Evolutionary conservation across 2,329 filamentous ascomycete species (phyloP), one percentile per base, ranked within the genome.

Genomic region (Epichloe festucae): DNA sequence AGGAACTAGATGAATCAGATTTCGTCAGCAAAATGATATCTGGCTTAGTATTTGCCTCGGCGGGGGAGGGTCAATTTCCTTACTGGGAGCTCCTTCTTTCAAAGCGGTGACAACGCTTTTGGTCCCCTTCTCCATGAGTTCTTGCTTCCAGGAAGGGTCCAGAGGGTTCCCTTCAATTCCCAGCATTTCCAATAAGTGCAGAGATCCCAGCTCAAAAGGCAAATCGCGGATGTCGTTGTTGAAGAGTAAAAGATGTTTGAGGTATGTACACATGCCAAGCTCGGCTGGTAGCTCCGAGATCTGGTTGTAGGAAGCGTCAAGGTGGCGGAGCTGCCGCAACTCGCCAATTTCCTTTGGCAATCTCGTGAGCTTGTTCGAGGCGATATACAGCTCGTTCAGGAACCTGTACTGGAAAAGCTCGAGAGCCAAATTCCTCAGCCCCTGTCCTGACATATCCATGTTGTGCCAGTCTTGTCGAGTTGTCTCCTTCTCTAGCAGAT

Each of bases 391-490:
- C 68, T 94, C 91, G 58, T 87, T 87, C 52, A 98, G 74, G 67
- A 98, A 97, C 44, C 78, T 78, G 69, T 97, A 98, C 58, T 79
- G 76, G 71, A 97, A 97, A 35, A 98, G 74, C 44, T 85, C 80
- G 8, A 79, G 72, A 1, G 89, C 83, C 35, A 98, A 75, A 53
- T 89, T 87, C 58, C 89, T 85, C 47, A 98, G 74, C 19, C 91
- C 91, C 71, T 97, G 93, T n/a, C 93, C 93, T 60, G 90, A 93
- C 65, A 97, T 84, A 68, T 98, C 93, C 60, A 98, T 75, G 57
- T 90, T 89, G 66, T 88, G 81, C 93, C 93, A 97, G 62, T 90
- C 85, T 67, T 95, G 86, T 57, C 84, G 74, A 60, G 82, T 81
- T 56, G 78, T 75, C 53, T 78, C 74, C 61, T 79, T 78, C 54